phyloP scores from a whole-genome alignment of 495 filamentous ascomycete species.

The Aspergillus mulundensis region DNA sequence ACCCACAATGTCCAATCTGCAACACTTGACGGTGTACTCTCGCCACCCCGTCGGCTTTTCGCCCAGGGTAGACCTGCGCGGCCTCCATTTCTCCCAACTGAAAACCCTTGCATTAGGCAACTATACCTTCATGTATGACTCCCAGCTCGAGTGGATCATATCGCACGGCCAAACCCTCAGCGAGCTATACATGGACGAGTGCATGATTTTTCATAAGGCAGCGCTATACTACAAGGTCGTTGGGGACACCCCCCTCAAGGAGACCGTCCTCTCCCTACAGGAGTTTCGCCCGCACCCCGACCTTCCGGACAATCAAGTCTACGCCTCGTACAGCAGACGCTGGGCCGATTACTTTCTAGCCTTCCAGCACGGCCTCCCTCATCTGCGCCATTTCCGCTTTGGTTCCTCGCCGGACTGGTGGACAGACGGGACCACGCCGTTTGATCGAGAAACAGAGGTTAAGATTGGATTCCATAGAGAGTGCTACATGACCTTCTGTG shows the following conservation, averaged over 20 bases:
- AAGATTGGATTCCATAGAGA: constrained; percentile 5
- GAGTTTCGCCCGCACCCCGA: not conserved
- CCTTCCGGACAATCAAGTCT: not conserved
- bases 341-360: constrained; percentile 22
- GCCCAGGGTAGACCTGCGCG: constrained; percentile 13
- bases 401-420: constrained; percentile 6
- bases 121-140: constrained; percentile 22
- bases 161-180: constrained; percentile 16
- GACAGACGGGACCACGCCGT: constrained; percentile 6
- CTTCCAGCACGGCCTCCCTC: constrained; percentile 10
- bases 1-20: no score
- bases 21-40: no score
- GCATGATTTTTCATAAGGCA: constrained; percentile 3
- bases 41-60: no score
- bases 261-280: no score
- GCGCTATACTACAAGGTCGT: no score
- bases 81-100: constrained; percentile 21
- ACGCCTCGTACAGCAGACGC: constrained; percentile 14
- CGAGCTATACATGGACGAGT: constrained; percentile 23
- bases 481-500: constrained; percentile 14
- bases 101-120: constrained; percentile 21
- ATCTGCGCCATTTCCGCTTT: constrained; percentile 17
- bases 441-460: constrained; percentile 14
- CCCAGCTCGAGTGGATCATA: constrained; percentile 26
- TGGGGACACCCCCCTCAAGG: no score